phyloP scores from a whole-genome alignment of 176 grass and related monocot species.

The Oropetium thomaeum region DNA sequence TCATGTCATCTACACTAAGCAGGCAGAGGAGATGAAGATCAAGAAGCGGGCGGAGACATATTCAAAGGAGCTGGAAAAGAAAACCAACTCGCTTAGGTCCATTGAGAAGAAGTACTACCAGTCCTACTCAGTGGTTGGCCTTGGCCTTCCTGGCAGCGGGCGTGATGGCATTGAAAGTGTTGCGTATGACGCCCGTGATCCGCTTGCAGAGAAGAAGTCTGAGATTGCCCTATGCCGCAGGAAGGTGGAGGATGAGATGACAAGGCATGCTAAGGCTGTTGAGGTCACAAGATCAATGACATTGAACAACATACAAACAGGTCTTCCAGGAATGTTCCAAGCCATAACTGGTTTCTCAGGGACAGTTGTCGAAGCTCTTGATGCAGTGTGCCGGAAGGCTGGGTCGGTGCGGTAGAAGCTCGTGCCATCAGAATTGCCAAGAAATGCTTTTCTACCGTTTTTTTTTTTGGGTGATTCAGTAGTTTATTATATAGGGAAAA shows the following conservation, averaged over 20 bases:
- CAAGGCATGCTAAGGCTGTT: constrained; percentile 67
- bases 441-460: not conserved
- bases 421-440: not conserved
- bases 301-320: constrained; percentile 96
- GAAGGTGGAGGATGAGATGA: constrained; percentile 95
- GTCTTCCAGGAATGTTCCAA: constrained; percentile 92
- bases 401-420: constrained; percentile 56
- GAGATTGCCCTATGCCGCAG: constrained; percentile 65
- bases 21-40: constrained; percentile 89
- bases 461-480: constrained; percentile 14
- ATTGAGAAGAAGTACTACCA: constrained; percentile 98
- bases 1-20: constrained; percentile 92
- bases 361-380: constrained; percentile 68
- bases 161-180: constrained; percentile 54
- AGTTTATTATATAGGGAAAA: constrained; percentile 47
- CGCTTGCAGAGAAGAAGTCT: constrained; percentile 83
- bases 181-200: constrained; percentile 77
- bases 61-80: constrained; percentile 95
- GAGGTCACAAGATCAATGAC: constrained; percentile 94
- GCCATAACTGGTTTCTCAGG: constrained; percentile 85
- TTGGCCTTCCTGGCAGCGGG: constrained; percentile 66
- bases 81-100: constrained; percentile 64
- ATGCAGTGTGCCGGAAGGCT: constrained; percentile 70
- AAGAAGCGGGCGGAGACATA: constrained; percentile 71
- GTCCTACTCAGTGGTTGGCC: constrained; percentile 89